Evolutionary conservation across 345 rosid species (phyloP), one percentile per base, ranked within the genome.

Genomic region (Pistacia vera): DNA sequence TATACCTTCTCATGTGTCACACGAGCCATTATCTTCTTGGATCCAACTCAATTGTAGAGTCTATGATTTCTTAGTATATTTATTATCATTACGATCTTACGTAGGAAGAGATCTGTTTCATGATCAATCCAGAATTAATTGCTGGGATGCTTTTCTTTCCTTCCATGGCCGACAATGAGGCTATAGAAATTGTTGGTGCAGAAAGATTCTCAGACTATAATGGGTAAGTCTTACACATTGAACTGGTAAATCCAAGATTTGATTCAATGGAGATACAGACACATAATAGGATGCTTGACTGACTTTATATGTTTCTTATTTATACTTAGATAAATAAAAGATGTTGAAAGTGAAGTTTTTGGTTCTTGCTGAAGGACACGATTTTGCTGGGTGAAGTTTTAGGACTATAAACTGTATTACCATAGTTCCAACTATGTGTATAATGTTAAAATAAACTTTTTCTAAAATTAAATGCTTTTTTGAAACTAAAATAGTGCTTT

Each of bases 91-190:
- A 38, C 68, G 33, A 57, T 57, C 54, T 78, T 66, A 18, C 81
- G 77, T 81, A 93, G 99, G 99, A 96, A 86, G 99, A 96, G 85
- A 92, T 96, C 73, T 97, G 92, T 71, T 96, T 96, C 89, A 89
- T 96, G 97, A 88, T 92, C 82, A 90, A 86, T 87, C 99, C 98
- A 49, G 98, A 96, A 77, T 83, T 96, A 79, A 90, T 96, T 73
- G 94, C 90, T 17, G 90, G 99, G 81, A 90, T 96, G 98, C 88
- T 93, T 81, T 93, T 93, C 90, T 83, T 92, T 86, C 93, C 99
- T 77, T 83, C 91, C 62, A 91, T 96, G 97, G 93, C 82, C 58
- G 91, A 93, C 66, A 96, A 92, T 71, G 98, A 93, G 78, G 92
- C 99, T 46, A 86, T 96, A 79, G 97, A 91, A 81, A 83, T 93